phyloP scores from a whole-genome alignment of 306 rosid genomes.

The Fagus sylvatica region DNA sequence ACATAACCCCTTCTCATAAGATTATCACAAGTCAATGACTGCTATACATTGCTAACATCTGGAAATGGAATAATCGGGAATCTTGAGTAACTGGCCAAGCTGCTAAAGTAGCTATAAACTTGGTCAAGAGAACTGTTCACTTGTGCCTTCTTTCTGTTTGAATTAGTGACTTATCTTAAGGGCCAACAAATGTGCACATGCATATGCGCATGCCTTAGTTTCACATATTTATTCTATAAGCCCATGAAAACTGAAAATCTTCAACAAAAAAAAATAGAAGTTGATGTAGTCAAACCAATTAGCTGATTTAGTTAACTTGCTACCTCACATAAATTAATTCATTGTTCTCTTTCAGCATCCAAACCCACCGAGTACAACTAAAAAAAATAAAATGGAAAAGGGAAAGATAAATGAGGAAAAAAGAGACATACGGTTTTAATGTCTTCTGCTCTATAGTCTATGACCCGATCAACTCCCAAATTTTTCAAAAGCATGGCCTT shows the following conservation, averaged over 20 bases:
- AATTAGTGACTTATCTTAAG: background rate
- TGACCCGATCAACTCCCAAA: slow-evolving; percentile 90
- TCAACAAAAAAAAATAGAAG: background rate
- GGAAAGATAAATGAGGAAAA: slow-evolving; percentile 13
- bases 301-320: background rate
- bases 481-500: slow-evolving; percentile 82
- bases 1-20: too few species aligned
- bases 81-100: too few species aligned
- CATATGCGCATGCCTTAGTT: background rate
- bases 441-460: slow-evolving; percentile 85
- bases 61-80: too few species aligned
- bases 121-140: background rate
- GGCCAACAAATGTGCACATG: background rate
- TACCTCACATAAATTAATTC: background rate
- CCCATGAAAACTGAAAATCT: background rate
- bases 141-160: background rate
- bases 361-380: background rate
- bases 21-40: too few species aligned
- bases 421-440: slow-evolving; percentile 63
- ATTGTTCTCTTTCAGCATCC: background rate
- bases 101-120: background rate
- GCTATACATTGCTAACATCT: too few species aligned
- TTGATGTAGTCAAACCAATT: slow-evolving; percentile 2
- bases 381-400: background rate
- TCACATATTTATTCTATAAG: background rate